Evolutionary conservation across 805 yeast genomes (phyloP).

Genomic region (Wickerhamiella nectarea): DNA sequence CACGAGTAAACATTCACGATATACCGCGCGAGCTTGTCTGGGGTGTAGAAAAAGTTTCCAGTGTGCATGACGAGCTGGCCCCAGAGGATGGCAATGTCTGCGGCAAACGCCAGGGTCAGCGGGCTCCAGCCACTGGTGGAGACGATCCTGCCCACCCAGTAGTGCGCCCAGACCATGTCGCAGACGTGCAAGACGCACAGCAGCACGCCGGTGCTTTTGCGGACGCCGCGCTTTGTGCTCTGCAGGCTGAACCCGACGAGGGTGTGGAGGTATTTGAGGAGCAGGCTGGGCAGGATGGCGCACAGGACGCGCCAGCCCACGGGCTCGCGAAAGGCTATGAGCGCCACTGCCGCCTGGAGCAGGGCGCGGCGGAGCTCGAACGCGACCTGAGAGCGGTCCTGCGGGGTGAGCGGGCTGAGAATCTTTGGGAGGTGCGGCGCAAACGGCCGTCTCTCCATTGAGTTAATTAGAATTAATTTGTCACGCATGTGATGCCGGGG

Average conservation of each 20-base stretch:
- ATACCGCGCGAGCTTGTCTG: not conserved
- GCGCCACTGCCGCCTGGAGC: conserved; percentile 12
- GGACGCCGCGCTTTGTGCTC: not conserved
- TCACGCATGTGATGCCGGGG: too few species aligned
- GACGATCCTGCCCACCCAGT: conserved; percentile 7
- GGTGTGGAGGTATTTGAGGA: conserved; percentile 11
- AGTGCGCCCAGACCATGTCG: conserved; percentile 13
- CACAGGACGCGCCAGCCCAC: conserved; percentile 10
- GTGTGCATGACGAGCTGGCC: conserved; percentile 11
- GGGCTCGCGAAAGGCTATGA: conserved; percentile 12
- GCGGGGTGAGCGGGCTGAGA: conserved; percentile 9
- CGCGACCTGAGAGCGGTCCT: conserved; percentile 8
- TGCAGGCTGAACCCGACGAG: conserved; percentile 4
- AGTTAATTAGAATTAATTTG: too few species aligned
- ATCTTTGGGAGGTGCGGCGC: not conserved
- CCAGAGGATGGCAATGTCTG: conserved; percentile 12
- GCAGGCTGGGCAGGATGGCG: conserved; percentile 8
- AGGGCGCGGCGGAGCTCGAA: conserved; percentile 8
- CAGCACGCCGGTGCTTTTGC: not conserved
- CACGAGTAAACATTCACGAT: not conserved
- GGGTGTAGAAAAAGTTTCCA: conserved; percentile 4
- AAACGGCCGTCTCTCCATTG: too few species aligned
- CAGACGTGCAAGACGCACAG: conserved; percentile 7
- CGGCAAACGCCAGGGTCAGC: conserved; percentile 10
- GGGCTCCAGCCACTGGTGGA: conserved; percentile 7